Evolutionary conservation across 306 rosid species (phyloP).

Genomic region (Citrullus amarus): DNA sequence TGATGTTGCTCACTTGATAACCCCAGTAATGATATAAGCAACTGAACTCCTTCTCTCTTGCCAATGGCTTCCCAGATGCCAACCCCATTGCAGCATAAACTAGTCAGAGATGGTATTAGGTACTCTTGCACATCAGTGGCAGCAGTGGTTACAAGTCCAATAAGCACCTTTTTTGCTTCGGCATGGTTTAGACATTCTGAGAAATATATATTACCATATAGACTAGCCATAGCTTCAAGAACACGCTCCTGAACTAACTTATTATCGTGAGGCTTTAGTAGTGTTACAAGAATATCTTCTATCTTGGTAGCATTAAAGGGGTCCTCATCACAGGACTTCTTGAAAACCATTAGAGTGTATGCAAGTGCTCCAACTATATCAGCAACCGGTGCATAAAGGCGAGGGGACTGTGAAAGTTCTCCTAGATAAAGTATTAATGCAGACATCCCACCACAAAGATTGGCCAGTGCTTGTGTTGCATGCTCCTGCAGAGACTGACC

Average conservation of each 20-base stretch:
- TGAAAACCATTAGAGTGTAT: slow-evolving; percentile 76
- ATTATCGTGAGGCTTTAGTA: slow-evolving; percentile 66
- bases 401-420: slow-evolving; percentile 78
- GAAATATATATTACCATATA: slow-evolving; percentile 69
- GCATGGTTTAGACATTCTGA: slow-evolving; percentile 60
- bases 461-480: slow-evolving; percentile 74
- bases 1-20: slow-evolving; percentile 94
- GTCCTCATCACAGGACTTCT: slow-evolving; percentile 33
- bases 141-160: slow-evolving; percentile 83
- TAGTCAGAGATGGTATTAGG: slow-evolving; percentile 60
- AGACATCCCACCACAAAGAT: slow-evolving; percentile 91
- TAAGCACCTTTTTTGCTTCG: slow-evolving; percentile 76
- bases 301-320: slow-evolving; percentile 51
- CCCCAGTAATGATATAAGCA: slow-evolving; percentile 73
- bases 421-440: slow-evolving; percentile 75
- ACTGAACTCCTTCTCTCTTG: slow-evolving; percentile 86
- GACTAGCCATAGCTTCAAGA: slow-evolving; percentile 95
- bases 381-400: slow-evolving; percentile 61
- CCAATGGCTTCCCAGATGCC: slow-evolving; percentile 89
- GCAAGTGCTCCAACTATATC: slow-evolving; percentile 96
- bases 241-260: slow-evolving; percentile 84
- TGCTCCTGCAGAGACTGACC: slow-evolving; percentile 78
- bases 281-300: slow-evolving; percentile 70
- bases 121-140: slow-evolving; percentile 68
- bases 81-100: slow-evolving; percentile 63